Evolutionary conservation across 2,329 filamentous ascomycete species (phyloP).

Genomic region (Microsporum canis): DNA sequence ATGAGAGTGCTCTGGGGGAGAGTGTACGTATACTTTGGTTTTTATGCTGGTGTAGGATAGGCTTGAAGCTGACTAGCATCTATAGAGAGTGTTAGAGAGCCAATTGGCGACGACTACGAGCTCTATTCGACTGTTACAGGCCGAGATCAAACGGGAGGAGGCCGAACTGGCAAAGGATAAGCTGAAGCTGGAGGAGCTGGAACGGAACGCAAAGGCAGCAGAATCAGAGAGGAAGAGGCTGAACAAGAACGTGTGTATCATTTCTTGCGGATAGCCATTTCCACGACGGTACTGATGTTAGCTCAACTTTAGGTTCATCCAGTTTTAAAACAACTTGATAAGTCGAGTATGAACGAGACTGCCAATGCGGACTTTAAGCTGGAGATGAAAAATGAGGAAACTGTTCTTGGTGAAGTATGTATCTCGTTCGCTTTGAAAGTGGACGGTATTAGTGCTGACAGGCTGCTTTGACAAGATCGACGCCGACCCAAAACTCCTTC

Average conservation of each 20-base stretch:
- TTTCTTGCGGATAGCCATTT: neutral
- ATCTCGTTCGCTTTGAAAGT: slow-evolving; percentile 8
- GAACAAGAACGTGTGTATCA: slow-evolving; percentile 29
- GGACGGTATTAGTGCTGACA: neutral
- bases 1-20: slow-evolving; percentile 33
- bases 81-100: slow-evolving; percentile 28
- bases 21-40: slow-evolving; percentile 24
- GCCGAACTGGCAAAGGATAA: slow-evolving; percentile 31
- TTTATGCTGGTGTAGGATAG: slow-evolving; percentile 12
- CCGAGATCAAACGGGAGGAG: slow-evolving; percentile 35
- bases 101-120: slow-evolving; percentile 31
- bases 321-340: slow-evolving; percentile 27
- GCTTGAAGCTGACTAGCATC: neutral
- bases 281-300: neutral
- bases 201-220: slow-evolving; percentile 33
- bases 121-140: slow-evolving; percentile 30
- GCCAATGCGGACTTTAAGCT: slow-evolving; percentile 21
- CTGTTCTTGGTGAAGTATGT: slow-evolving; percentile 7
- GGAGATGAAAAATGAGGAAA: neutral
- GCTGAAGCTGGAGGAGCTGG: slow-evolving; percentile 31
- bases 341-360: slow-evolving; percentile 12
- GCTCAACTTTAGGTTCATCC: slow-evolving; percentile 24
- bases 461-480: slow-evolving; percentile 9
- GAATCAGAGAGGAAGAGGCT: slow-evolving; percentile 31
- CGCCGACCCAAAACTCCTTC: slow-evolving; percentile 26